Evolutionary conservation across 495 filamentous ascomycete species (phyloP).

Genomic region (Sordaria brevicollis): DNA sequence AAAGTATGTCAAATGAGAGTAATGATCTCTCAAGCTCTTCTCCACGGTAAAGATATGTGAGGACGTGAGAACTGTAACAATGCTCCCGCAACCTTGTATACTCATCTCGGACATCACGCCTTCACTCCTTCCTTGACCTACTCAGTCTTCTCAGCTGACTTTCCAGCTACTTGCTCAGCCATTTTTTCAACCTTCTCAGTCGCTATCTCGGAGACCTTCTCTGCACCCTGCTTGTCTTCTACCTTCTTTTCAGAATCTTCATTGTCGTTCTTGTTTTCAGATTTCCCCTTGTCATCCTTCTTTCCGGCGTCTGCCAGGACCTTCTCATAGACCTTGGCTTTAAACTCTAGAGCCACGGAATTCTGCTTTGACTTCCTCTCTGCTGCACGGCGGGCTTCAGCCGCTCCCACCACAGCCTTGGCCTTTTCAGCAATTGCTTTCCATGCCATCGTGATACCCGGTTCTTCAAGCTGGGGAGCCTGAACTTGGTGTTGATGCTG

Average conservation of each 20-base stretch:
- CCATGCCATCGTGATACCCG: slow-evolving; percentile 1
- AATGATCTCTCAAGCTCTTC: neutral
- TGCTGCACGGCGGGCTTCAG: neutral
- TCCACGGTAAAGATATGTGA: neutral
- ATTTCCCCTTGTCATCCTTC: neutral
- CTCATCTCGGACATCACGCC: neutral
- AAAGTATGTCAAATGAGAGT: neutral
- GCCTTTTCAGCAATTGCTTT: slow-evolving; percentile 21
- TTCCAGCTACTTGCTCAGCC: neutral
- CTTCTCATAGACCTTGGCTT: neutral
- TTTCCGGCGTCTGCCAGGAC: slow-evolving; percentile 1
- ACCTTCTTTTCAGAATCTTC: slow-evolving; percentile 8
- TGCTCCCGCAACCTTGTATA: neutral
- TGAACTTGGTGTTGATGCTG: slow-evolving; percentile 13
- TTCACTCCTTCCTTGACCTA: neutral
- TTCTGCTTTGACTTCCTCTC: neutral
- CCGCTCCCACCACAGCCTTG: slow-evolving; percentile 14
- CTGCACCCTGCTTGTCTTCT: neutral
- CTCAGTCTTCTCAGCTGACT: neutral
- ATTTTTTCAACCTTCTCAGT: slow-evolving; percentile 9
- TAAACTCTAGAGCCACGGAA: neutral
- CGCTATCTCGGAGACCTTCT: neutral
- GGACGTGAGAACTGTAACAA: neutral
- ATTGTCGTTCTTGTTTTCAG: neutral
- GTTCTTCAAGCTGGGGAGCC: neutral